A percentile compares a stretch with the other conserved stretches of the same genome.
Evolutionary conservation across 179 eudicot genomes (phyloP).

Genomic region (Heliamphora pulchella): DNA sequence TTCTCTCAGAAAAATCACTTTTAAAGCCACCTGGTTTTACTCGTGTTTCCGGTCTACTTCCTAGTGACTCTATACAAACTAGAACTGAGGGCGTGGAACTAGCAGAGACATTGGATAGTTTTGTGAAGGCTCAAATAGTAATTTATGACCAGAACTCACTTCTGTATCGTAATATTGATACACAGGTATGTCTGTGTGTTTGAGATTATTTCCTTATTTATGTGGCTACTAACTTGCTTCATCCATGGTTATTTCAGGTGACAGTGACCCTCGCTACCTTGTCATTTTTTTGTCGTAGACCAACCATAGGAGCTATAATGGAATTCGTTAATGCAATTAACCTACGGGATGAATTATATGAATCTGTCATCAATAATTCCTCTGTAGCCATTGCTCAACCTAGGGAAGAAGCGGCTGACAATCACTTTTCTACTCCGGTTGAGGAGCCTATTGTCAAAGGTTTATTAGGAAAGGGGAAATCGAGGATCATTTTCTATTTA

Average conservation of each 20-base stretch:
- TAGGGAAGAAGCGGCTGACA: constrained; percentile 34
- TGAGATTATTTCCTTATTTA: constrained; percentile 3
- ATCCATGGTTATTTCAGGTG: constrained; percentile 46
- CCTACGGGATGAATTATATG: constrained; percentile 43
- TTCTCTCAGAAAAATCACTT: constrained; percentile 35
- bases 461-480: constrained; percentile 86
- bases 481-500: constrained; percentile 64
- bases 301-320: constrained; percentile 73
- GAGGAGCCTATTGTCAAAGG: constrained; percentile 67
- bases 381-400: constrained; percentile 43
- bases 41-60: constrained; percentile 66
- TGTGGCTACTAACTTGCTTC: constrained; percentile 15
- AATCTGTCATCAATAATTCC: constrained; percentile 49
- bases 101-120: constrained; percentile 62
- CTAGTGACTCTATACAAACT: constrained; percentile 38
- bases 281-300: constrained; percentile 90
- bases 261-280: constrained; percentile 88
- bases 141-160: constrained; percentile 74
- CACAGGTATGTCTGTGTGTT: constrained; percentile 27
- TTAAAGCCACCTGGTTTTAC: constrained; percentile 59
- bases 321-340: constrained; percentile 72
- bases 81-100: constrained; percentile 32
- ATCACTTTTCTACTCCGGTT: constrained; percentile 29
- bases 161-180: constrained; percentile 59
- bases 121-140: constrained; percentile 92